Evolutionary conservation across 2,329 filamentous ascomycete species (phyloP), one percentile per base, ranked within the genome.

Genomic region (Lasiodiplodia theobromae): DNA sequence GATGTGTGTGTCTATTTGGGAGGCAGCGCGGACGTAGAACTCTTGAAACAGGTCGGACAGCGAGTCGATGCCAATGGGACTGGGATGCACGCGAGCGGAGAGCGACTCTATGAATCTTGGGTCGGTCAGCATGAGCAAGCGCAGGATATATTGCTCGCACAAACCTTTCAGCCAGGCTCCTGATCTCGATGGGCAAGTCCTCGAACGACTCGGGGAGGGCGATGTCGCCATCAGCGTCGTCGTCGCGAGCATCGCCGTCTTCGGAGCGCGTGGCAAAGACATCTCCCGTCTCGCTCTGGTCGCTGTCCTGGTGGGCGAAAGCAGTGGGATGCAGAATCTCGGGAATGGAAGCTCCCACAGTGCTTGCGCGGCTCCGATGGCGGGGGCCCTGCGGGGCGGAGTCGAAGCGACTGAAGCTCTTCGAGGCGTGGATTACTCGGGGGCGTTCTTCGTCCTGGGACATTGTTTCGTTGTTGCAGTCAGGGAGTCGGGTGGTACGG

Each of bases 11-110:
- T 89, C 88, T 69, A 98, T 94, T 73, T 96, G 92, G 2, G 89
- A 86, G 12, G 93, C 91, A 25, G 94, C 93, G 68, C 90, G 87
- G 52, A 87, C 83, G 77, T 99, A 99, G 79, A 98, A 99, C 68
- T 97, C 93, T 80, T 99, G 96, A 77, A 98, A 98, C 66, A 96
- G 86, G n/a, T 88, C 86, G 10, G 94, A 91, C 18, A 98, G 86
- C 71, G 88, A 90, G 58, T 97, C 93, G 75, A 96, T 91, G 56
- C 88, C 92, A 0, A 96, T 90, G 5, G 96, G 96, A 5, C 89
- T 90, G 2, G 92, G 88, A 75, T 97, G 92, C 38, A 96, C 91
- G 83, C 92, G 97, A 73, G 93, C 93, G 58, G 89, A 92, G 31
- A 99, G 83, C 7, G 93, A 95, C 70, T 97, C 93, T 75, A 98